Base-by-base conservation (phyloP, 768 basidiomycete species). In the Psilocybe cubensis region DNA sequence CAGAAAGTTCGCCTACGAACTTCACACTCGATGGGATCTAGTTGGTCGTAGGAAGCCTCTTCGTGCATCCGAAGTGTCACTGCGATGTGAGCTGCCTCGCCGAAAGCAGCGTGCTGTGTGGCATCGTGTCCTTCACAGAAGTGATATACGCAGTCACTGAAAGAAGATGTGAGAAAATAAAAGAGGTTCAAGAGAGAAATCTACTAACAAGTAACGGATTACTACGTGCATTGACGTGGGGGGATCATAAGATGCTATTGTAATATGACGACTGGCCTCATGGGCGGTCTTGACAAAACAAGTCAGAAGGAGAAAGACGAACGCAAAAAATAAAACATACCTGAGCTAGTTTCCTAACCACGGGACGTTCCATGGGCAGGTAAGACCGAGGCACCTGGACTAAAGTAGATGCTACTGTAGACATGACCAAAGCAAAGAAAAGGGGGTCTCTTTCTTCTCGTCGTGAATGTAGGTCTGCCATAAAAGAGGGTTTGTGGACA, bases 371-470 rank as follows among this genome's bases (percentile, higher is more conserved):
- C 88, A 93, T 89, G 18, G 92, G 92, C 52, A 96, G 79, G 73
- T 94, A 96, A 1, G 89, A 91, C 53, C 91, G 80, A 12, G 94
- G 94, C 4, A 95, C 85, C 72, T 96, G 94, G 3, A 94, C 90
- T 10, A 96, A 78, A 0, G 94, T 96, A 14, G 88, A 88, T 3
- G 93, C 91, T 17, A 95, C 84, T 9, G 92, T 92, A 12, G 88
- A 90, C 87, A 95, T 91, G 61, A 97, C 91, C 25, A 96, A 75
- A 4, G 93, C 88, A 65, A 92, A 95, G 77, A 95, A 96, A 35
- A 96, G 83, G 24, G 93, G 92, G 65, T 96, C 91, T 18, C 85
- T 83, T 67, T 95, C 92, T 74, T 96, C 94, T 56, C 92, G 74
- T 41, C 83, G 84, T 0, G 85, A 78, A 60, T 88, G 85, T 27